Base-by-base conservation (phyloP, 2,329 filamentous ascomycete genomes). In the Colletotrichum phormii region DNA sequence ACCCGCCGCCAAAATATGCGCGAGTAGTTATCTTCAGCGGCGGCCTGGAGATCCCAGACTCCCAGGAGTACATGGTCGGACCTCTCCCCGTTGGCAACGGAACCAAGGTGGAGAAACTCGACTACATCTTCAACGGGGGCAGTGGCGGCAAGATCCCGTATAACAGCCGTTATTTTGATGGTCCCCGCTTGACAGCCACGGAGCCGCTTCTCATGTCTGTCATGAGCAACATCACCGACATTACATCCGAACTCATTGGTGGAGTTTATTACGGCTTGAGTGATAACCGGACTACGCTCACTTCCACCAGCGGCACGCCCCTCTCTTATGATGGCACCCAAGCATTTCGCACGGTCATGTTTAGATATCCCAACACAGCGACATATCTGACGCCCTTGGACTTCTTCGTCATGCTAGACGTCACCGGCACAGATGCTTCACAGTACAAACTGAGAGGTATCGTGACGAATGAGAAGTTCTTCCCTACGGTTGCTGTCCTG, bases 1-100 rank as follows among this genome's bases (percentile, higher is more conserved):
- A 75, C 7, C 66, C 75, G 5, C 86, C 86, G 1, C 67, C 78
- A 12, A 81, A 83, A 15, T 88, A 84, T 77, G 86, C 86, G 33
- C 80, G 85, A 26, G 85, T 81, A 1, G 83, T 87, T 64, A 82
- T 88, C 53, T 85, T 85, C 54, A 81, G 86, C 69, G 83, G 84
- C 12, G 84, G 82, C 0, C 84, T 82, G 58, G 74, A 76, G 4
- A 80, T 82, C 13, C 85, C 86, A 1, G 81, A 84, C 33, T 84
- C 83, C 5, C 83, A 86, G 68, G 85, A 88, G 74, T 87, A 84
- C 74, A 85, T 86, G 80, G 82, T 88, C 33, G 86, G 86, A 0
- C 86, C 87, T 2, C 80, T 88, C 4, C 87, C 86, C 2, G 79
- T 87, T 4, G 78, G 77, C 8, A 64, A 75, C 24, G 74, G 80